Evolutionary conservation across 2,329 filamentous ascomycete species (phyloP), one percentile per base, ranked within the genome.

Genomic region (Biscogniauxia sp.): DNA sequence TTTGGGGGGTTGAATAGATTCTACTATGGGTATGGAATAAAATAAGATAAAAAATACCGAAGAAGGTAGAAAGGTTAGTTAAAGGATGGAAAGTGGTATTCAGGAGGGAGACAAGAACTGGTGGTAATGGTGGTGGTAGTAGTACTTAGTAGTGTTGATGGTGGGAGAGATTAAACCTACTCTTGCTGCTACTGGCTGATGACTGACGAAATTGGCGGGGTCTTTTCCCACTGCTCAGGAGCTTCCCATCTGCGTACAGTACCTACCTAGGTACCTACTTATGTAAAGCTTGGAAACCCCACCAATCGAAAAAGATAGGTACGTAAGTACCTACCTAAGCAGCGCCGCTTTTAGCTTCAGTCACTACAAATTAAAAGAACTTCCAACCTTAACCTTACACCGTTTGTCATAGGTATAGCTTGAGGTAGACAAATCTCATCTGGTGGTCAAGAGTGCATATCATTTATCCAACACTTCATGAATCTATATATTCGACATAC

Each of bases 1-100:
- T 70, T 71, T 72, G 64, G 71, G 70, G 70, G 25, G 15, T 53
- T 17, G 54, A 20, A 56, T 25, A 37, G 23, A 57, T 2, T 32
- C 6, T 20, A 54, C 17, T 50, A 19, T 15, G 53, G 53, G 17
- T 54, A 26, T 54, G 1, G 11, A 32, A 32, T 32, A 50, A 51
- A 41, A 51, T 59, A 56, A 23, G 28, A 54, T 60, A 49, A 11
- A 52, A 52, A 13, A 26, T n/a, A 55, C n/a, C n/a, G n/a, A n/a
- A n/a, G n/a, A n/a, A n/a, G n/a, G n/a, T n/a, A n/a, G n/a, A 19
- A 6, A n/a, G 17, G 15, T 15, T 45, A 45, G 1, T 45, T 45
- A 1, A 13, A 45, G 17, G 6, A 32, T 32, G 11, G 37, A 45
- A 17, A 5, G 11, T 45, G 15, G 13, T 45, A 45, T 45, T 45